Conservation (phyloP, 352 stramenopile species). For the Thraustochytrium sp. region DNA sequence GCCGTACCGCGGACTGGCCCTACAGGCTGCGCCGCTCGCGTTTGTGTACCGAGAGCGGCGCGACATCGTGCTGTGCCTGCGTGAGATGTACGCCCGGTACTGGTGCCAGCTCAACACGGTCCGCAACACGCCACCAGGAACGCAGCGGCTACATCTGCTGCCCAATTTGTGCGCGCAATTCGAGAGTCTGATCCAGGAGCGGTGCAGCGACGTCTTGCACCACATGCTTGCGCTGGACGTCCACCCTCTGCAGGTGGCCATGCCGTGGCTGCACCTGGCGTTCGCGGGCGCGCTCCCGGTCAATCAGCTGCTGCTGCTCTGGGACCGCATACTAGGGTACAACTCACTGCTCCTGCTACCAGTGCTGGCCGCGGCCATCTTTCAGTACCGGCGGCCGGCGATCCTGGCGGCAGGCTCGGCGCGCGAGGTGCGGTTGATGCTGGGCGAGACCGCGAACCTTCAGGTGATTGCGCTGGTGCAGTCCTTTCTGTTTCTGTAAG, state of each 20-base stretch:
- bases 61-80: conserved; percentile 52
- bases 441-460: conserved; percentile 51
- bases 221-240: conserved; percentile 47
- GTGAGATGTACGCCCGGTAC: conserved; percentile 52
- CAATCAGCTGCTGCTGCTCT: conserved; percentile 54
- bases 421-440: conserved; percentile 48
- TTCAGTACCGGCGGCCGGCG: conserved; percentile 49
- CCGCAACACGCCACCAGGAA: conserved; percentile 8
- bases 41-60: conserved; percentile 52
- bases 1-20: conserved; percentile 54
- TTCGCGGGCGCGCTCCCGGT: conserved; percentile 53
- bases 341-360: conserved; percentile 52
- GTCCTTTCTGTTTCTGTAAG: conserved; percentile 49
- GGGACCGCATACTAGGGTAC: conserved; percentile 55
- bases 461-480: conserved; percentile 55
- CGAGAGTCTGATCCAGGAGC: conserved; percentile 49
- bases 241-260: conserved; percentile 47
- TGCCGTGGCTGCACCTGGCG: conserved; percentile 55
- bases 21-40: conserved; percentile 53
- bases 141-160: conserved; percentile 42
- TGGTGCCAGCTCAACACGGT: conserved; percentile 55
- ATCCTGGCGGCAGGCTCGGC: conserved; percentile 19
- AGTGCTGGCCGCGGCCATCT: conserved; percentile 52
- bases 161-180: conserved; percentile 53
- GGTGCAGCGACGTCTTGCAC: conserved; percentile 49